phyloP scores from a whole-genome alignment of 305 asterid genomes.

The Fraxinus sp. region DNA sequence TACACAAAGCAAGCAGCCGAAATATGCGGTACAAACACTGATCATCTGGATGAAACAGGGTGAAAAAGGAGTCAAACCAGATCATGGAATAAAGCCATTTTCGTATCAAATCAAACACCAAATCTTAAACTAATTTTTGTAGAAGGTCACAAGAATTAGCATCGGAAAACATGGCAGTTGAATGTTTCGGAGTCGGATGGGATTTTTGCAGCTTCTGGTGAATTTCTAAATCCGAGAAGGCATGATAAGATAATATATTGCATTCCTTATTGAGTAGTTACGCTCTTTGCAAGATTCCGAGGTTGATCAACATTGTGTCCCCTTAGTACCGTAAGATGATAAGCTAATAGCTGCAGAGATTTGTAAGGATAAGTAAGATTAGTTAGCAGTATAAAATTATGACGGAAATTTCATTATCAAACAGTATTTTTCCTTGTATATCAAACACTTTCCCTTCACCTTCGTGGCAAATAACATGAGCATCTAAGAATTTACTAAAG shows the following conservation, averaged over 20 bases:
- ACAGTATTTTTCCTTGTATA: neutral
- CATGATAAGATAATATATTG: neutral
- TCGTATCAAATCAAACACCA: neutral
- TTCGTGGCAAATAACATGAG: neutral
- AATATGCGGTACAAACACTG: neutral
- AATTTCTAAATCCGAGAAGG: neutral
- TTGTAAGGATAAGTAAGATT: constrained; percentile 7
- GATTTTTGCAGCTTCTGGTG: neutral
- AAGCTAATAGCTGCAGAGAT: constrained; percentile 74
- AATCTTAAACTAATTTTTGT: neutral
- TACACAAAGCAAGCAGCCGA: neutral
- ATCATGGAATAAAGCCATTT: neutral
- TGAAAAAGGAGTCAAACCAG: neutral
- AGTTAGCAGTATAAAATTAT: neutral
- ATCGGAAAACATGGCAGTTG: neutral
- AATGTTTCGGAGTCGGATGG: neutral
- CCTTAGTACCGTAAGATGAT: constrained; percentile 86
- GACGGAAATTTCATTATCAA: neutral
- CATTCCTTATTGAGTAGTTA: constrained; percentile 72
- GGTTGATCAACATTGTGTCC: constrained; percentile 97
- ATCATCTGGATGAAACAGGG: neutral
- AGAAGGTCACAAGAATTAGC: neutral
- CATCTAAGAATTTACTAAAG: neutral
- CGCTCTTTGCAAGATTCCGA: constrained; percentile 96
- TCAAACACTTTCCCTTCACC: neutral